Evolutionary conservation across 169 alveolate genomes (phyloP), one percentile per base, ranked within the genome.

Genomic region (Hepatocystis sp.): DNA sequence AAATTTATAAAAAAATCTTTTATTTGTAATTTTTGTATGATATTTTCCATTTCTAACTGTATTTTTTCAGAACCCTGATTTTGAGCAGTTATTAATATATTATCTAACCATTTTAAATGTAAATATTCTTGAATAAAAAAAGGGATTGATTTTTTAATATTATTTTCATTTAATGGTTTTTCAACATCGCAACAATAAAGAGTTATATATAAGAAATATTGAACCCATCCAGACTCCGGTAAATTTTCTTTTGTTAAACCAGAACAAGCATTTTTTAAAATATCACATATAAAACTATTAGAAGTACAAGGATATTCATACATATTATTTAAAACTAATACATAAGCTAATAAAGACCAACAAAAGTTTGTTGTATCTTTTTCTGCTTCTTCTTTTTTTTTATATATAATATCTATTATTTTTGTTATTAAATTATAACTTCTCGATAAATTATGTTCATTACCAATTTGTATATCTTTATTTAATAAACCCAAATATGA

Each of bases 171-270:
- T 21, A 27, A 4, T 3, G 97, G 97, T 49, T 88, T 91, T 85
- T 94, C 97, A 4, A 93, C 96, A 60, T 94, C 96, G 23, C 95
- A 63, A 67, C 96, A 92, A 91, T 94, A 94, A 61, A 94, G 64
- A 0, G 93, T 88, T 52, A 93, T 64, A 46, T 94, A 94, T 30
- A 94, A 36, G 49, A 84, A 91, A 67, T 91, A 93, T 65, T 93
- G 97, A 30, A 86, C 86, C 97, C 97, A 94, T 34, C 97, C 97
- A 49, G 94, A 84, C 21, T 91, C 91, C 19, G 94, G 92, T 4
- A 94, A 88, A 36, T 93, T 91, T 46, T 91, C 96, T 64, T 42
- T 78, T 47, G 89, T 78, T 78, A 78, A 64, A n/a, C 60, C 15
- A 67, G 52, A 44, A 90, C 86, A 64, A 15, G 85, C 78, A 34